Conservation (phyloP, 768 basidiomycete species). For the Pisolithus microcarpus region DNA sequence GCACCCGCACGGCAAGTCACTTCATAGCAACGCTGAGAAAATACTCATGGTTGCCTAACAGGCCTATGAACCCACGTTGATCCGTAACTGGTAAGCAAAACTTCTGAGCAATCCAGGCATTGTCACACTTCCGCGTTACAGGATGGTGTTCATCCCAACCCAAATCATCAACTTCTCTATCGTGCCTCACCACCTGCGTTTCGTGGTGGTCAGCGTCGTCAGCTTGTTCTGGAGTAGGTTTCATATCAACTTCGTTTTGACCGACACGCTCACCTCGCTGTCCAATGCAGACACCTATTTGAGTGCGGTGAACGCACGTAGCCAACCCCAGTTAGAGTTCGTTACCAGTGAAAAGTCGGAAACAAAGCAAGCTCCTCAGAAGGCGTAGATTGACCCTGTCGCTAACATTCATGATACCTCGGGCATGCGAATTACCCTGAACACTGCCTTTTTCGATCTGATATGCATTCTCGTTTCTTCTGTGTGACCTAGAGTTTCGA, state of each 20-base stretch:
- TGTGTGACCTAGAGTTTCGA: too few species aligned
- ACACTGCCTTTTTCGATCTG: too few species aligned
- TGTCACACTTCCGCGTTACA: slow-evolving; percentile 14
- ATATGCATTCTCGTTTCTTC: too few species aligned
- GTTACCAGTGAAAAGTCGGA: not conserved
- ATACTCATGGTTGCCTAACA: slow-evolving; percentile 21
- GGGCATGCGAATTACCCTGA: not conserved
- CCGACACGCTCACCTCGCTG: not conserved
- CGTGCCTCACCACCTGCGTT: slow-evolving; percentile 70
- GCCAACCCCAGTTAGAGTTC: slow-evolving; percentile 1
- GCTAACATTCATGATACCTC: not conserved
- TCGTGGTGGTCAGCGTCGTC: slow-evolving; percentile 67
- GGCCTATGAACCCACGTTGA: slow-evolving; percentile 66
- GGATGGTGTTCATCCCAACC: slow-evolving; percentile 70
- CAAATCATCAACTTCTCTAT: slow-evolving; percentile 75
- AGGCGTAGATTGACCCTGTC: too few species aligned
- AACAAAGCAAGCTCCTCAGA: not conserved
- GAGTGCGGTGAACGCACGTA: slow-evolving; percentile 45
- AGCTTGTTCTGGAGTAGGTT: slow-evolving; percentile 78
- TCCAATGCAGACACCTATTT: slow-evolving; percentile 50
- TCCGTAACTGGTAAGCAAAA: slow-evolving; percentile 64
- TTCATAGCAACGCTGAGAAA: not conserved
- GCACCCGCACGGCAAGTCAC: slow-evolving; percentile 31
- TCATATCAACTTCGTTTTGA: not conserved
- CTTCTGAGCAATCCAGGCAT: not conserved